phyloP scores from a whole-genome alignment of 345 rosid genomes.

The Salix exigua region DNA sequence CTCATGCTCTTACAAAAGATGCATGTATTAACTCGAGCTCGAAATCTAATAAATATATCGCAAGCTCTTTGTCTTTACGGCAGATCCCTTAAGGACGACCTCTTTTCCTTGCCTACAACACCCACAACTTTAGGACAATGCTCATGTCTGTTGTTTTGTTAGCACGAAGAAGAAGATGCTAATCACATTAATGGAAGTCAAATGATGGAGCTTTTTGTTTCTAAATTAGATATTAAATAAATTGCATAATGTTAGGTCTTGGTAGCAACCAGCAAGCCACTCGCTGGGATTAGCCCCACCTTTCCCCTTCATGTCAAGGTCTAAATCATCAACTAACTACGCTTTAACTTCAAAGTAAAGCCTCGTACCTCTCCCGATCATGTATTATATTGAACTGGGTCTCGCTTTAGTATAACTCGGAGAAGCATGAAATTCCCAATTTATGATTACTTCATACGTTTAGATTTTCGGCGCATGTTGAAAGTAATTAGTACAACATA shows the following conservation, averaged over 20 bases:
- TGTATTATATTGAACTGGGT: neutral
- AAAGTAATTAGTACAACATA: neutral
- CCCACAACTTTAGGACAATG: conserved; percentile 3
- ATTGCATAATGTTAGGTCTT: conserved; percentile 11
- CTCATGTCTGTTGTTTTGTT: neutral
- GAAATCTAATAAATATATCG: rapidly evolving
- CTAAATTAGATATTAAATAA: neutral
- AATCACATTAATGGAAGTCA: neutral
- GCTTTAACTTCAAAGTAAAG: conserved; percentile 26
- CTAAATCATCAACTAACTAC: conserved; percentile 27
- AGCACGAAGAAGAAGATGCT: no score
- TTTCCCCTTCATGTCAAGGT: neutral
- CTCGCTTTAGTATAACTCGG: neutral
- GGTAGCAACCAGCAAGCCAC: conserved; percentile 14
- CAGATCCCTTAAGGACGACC: rapidly evolving
- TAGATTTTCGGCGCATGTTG: neutral
- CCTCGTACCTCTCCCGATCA: conserved; percentile 6
- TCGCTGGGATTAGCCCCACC: conserved; percentile 3
- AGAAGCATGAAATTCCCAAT: neutral
- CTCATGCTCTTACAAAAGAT: no score
- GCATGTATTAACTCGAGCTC: no score
- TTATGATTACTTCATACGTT: neutral
- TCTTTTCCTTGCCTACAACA: neutral
- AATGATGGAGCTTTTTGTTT: neutral
- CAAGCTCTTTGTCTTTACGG: no score